Base-by-base conservation (phyloP, 1,139 yeast genomes). In the Scheffersomyces titani region DNA sequence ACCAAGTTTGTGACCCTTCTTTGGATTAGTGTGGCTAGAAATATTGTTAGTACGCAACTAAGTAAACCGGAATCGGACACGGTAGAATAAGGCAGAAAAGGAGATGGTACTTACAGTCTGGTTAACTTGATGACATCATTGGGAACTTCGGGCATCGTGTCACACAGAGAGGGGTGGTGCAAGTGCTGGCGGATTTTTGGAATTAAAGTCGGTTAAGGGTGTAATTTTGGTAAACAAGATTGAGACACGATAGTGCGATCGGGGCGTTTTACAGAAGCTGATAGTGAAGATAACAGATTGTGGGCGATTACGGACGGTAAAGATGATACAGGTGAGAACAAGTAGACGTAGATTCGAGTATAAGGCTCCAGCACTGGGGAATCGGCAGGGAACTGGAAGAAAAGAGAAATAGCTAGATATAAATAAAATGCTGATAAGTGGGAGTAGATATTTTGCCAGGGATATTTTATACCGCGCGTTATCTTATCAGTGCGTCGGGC, bases 1-100 rank as follows among this genome's bases (percentile, higher is more conserved):
- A 13, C 82, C 83, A 44, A 76, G 66, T 55, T 70, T 70, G 61
- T 76, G 72, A 9, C 82, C 83, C 56, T 67, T 70, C 54, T 73
- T 65, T 51, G 65, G 65, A 45, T 59, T 54, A 47, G 63, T 58
- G 45, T 63, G 64, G 22, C 65, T 63, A 53, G 16, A 50, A 40
- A 36, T 19, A 19, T 5, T 7, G 61, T 60, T 60, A 60, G 63
- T 58, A 59, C 13, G 45, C 7, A 19, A 6, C 18, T 5, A 44
- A 44, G 50, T 20, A 24, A 40, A 6, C 24, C 19, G 24, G 49
- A n/a, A 24, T 30, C 47, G 40, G 2, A 30, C 13, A 30, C 13
- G 3, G 40, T 9, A 6, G 40, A 11, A 2, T 24, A 24, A 16
- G 19, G 13, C n/a, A n/a, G 11, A 21, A 18, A 16, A 47, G 16